Evolutionary conservation across 805 yeast genomes (phyloP), one percentile per base, ranked within the genome.

Genomic region (Candida lessepsii): DNA sequence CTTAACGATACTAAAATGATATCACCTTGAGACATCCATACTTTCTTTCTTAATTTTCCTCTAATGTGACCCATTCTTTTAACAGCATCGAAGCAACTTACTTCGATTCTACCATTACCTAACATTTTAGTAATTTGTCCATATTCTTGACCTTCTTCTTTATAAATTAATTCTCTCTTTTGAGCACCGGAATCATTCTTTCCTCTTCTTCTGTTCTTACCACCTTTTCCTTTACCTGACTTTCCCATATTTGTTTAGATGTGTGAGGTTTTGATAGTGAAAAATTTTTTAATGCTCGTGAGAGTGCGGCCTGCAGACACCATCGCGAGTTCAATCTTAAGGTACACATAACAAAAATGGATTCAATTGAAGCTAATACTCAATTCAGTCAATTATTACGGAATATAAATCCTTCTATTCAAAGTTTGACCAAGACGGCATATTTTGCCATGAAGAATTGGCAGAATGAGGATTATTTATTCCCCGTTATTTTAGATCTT

Each of bases 21-120:
- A 64, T 93, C 99, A 73, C 99, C 99, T 67, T 89, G 98, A 35
- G 86, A 86, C 88, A 93, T 90, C 99, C 99, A 93, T 46, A 93
- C 99, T 80, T 91, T 93, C 83, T 93, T 93, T 79, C 99, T 86
- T 71, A 93, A 79, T 65, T 93, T 93, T 57, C 99, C 99, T 78
- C 99, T 87, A 60, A 93, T 93, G 63, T 91, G 99, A 14, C 96
- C 99, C 80, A 89, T 79, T 75, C 99, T 83, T 63, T 81, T 86
- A 53, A 76, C 74, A 50, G 96, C 96, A 61, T 93, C 99, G 60
- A 93, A 93, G 72, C 99, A 93, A 37, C 81, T 66, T 40, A 96
- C 96, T 65, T 90, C 96, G 41, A 93, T 83, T 69, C 99, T 82
- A 51, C 99, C 98, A 62, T 90, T 90, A 65, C 99, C 99, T 56